A percentile compares a stretch with the other conserved stretches of the same genome.
These are phyloP conservation scores for Neurospora sp. DNA, from an alignment of 495 filamentous ascomycete genomes.

Conservation along the genomic window DNA sequence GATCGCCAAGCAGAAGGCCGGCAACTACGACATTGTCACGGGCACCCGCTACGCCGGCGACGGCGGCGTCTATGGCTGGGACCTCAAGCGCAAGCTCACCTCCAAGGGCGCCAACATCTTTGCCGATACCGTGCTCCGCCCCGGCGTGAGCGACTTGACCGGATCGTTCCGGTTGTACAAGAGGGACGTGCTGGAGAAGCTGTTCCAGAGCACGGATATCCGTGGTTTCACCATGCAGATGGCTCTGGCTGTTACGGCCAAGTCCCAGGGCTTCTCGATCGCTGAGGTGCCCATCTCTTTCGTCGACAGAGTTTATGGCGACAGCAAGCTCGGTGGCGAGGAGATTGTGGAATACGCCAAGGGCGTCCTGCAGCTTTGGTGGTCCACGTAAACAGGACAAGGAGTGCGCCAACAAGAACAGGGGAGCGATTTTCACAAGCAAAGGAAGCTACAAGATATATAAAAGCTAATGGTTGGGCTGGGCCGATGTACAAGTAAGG, in stretches of 20 bases:
- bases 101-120: constrained; percentile 88
- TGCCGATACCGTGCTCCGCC: constrained; percentile 85
- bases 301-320: constrained; percentile 90
- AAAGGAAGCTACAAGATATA: background rate
- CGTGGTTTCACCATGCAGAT: constrained; percentile 99
- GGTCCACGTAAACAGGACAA: constrained; percentile 36
- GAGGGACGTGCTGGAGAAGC: constrained; percentile 76
- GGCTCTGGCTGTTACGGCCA: constrained; percentile 80
- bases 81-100: constrained; percentile 91
- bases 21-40: constrained; percentile 88
- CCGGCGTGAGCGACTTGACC: constrained; percentile 93
- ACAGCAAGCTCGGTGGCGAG: constrained; percentile 86
- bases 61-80: constrained; percentile 95
- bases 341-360: constrained; percentile 98
- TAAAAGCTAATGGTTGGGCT: background rate
- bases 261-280: constrained; percentile 82
- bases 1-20: constrained; percentile 60
- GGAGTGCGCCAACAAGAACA: background rate
- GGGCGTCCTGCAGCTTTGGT: constrained; percentile 82
- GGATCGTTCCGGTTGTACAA: constrained; percentile 94
- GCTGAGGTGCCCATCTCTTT: constrained; percentile 93
- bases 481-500: constrained; percentile 6
- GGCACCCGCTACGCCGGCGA: constrained; percentile 86
- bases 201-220: constrained; percentile 80
- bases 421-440: background rate